Evolutionary conservation across 192 early-diverging fungal species (phyloP).

Genomic region (Backusella mclennaniae): DNA sequence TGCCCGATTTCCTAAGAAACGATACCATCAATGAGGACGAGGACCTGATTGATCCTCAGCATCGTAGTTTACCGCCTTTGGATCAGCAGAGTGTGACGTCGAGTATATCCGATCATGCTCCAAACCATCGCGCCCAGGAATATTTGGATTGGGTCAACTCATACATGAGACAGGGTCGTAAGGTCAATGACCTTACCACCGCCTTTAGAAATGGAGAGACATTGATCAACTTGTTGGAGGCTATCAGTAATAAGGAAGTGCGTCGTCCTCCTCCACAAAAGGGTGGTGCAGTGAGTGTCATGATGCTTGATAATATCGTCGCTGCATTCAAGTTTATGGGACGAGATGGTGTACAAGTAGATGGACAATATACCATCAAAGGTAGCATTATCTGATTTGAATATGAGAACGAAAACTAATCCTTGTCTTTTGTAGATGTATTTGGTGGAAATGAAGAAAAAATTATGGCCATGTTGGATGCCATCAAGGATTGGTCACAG

Average conservation of each 20-base stretch:
- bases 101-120: neutral
- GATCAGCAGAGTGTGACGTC: neutral
- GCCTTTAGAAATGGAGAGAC: slow-evolving; percentile 42
- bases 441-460: slow-evolving; percentile 35
- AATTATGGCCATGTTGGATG: slow-evolving; percentile 29
- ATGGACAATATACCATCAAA: slow-evolving; percentile 47
- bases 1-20: neutral
- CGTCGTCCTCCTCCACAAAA: slow-evolving; percentile 37
- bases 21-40: slow-evolving; percentile 20
- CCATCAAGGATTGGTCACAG: slow-evolving; percentile 15
- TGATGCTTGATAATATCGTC: slow-evolving; percentile 45
- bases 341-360: slow-evolving; percentile 41
- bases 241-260: slow-evolving; percentile 38
- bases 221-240: slow-evolving; percentile 41
- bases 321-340: slow-evolving; percentile 56
- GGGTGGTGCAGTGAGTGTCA: slow-evolving; percentile 30
- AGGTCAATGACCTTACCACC: slow-evolving; percentile 33
- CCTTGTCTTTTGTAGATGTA: slow-evolving; percentile 12
- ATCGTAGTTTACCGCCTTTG: neutral
- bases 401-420: too few species aligned
- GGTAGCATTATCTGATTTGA: slow-evolving; percentile 10
- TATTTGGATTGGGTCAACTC: slow-evolving; percentile 48
- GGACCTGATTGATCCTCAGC: slow-evolving; percentile 32
- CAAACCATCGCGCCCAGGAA: slow-evolving; percentile 31
- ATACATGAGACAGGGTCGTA: slow-evolving; percentile 16